phyloP scores from a whole-genome alignment of 129 eudicot genomes.

The Pseudognaphalium luteoalbum region DNA sequence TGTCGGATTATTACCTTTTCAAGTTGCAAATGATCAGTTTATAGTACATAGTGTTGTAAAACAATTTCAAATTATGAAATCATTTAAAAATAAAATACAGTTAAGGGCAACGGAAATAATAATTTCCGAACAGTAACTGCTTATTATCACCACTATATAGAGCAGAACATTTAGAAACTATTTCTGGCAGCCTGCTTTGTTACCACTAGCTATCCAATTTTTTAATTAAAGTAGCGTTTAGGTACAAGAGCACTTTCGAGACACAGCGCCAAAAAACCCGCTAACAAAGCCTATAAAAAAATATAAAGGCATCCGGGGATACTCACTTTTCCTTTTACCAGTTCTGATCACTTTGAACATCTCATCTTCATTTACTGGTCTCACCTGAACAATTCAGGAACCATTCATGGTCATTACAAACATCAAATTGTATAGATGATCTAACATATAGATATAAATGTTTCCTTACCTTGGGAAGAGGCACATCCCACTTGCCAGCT shows the following conservation, averaged over 20 bases:
- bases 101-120: not conserved
- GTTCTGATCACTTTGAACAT: constrained; percentile 93
- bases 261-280: not conserved
- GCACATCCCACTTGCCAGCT: constrained; percentile 98
- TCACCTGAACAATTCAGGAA: constrained; percentile 52
- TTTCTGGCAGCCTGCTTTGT: not conserved
- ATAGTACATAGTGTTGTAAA: not conserved
- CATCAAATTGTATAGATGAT: not conserved
- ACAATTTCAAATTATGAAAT: not conserved
- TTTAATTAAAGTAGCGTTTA: not conserved
- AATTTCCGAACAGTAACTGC: not conserved
- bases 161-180: not conserved
- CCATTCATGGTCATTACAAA: not conserved
- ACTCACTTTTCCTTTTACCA: constrained; percentile 73
- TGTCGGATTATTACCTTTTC: not conserved
- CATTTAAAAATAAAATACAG: not conserved
- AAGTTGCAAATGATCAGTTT: not conserved
- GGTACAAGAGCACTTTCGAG: not conserved
- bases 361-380: constrained; percentile 98
- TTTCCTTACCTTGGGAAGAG: constrained; percentile 77
- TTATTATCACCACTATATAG: not conserved
- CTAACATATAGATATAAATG: not conserved
- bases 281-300: not conserved
- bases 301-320: not conserved
- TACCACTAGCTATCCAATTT: not conserved